Evolutionary conservation across 345 rosid genomes (phyloP), one percentile per base, ranked within the genome.

Genomic region (Camelina laxa): DNA sequence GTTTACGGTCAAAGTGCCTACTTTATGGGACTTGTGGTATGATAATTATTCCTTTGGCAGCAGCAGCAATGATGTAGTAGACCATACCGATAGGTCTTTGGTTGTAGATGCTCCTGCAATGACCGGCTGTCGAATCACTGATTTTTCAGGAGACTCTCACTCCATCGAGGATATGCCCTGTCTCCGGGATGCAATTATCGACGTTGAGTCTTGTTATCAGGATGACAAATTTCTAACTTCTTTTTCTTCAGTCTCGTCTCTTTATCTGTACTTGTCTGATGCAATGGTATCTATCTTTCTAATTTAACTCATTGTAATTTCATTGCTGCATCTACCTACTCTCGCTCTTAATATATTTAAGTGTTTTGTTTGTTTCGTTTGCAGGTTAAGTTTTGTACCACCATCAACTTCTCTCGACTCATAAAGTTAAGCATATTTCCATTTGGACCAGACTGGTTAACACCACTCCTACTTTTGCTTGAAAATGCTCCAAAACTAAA

Each of bases 61-160:
- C n/a, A 67, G 72, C 39, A 36, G 11, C 11, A 2, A 36, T 36
- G 39, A 31, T 13, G 30, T 27, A 27, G 30, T 27, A 27, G 30
- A 27, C 30, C 5, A 41, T 13, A 48, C 47, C 8, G 58, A 22
- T 24, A 35, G 59, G 48, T 70, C 13, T 59, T 48, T 59, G 22
- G 67, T 59, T 70, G 36, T 47, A 1, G 49, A 59, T 70, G 49
- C 75, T 41, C 73, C 73, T 4, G 63, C 42, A 42, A 27, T 69
- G 49, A 69, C 11, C 2, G 27, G 0, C 8, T 11, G 24, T 69
- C 17, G 0, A 2, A 41, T 69, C 14, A 9, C 0, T 6, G 67
- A 70, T 38, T 10, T 1, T 47, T 70, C 75, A 70, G 4, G 36
- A 60, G 36, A 48, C 49, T 55, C 64, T 41, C 30, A 3, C 14